Evolutionary conservation across 306 rosid genomes (phyloP).

Genomic region (Prunus padus): DNA sequence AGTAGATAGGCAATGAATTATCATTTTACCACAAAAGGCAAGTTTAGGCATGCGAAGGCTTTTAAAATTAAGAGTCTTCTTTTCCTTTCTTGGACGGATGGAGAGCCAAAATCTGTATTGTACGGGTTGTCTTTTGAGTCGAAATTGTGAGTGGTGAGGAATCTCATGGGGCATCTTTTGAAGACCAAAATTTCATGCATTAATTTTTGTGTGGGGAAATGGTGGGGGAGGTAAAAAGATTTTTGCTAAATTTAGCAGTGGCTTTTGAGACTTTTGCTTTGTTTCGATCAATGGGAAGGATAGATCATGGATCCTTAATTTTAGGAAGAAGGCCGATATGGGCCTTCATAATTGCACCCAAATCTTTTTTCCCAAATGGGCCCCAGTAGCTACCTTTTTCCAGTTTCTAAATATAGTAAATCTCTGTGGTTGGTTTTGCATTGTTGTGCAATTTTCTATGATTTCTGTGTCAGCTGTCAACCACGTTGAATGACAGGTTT

Average conservation of each 20-base stretch:
- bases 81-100: neutral
- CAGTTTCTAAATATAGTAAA: constrained; percentile 42
- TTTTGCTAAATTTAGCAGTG: constrained; percentile 12
- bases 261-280: neutral
- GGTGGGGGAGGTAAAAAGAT: constrained; percentile 17
- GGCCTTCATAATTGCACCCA: constrained; percentile 16
- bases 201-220: neutral
- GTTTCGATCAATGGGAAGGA: neutral
- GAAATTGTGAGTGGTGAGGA: constrained; percentile 1
- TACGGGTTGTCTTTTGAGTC: neutral
- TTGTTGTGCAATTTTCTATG: constrained; percentile 26
- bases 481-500: constrained; percentile 20
- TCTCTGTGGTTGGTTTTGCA: constrained; percentile 14
- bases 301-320: constrained; percentile 22
- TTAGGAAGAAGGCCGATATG: constrained; percentile 22
- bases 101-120: neutral
- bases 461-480: constrained; percentile 24
- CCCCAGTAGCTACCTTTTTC: constrained; percentile 22
- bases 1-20: constrained; percentile 1
- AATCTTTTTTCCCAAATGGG: constrained; percentile 10
- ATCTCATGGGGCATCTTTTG: neutral
- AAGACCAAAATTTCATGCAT: neutral
- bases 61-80: neutral
- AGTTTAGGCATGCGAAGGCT: constrained; percentile 20
- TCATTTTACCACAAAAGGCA: constrained; percentile 29